These are phyloP conservation scores for Mycena galericulata DNA, from an alignment of 768 basidiomycete genomes.

Conservation along the genomic window DNA sequence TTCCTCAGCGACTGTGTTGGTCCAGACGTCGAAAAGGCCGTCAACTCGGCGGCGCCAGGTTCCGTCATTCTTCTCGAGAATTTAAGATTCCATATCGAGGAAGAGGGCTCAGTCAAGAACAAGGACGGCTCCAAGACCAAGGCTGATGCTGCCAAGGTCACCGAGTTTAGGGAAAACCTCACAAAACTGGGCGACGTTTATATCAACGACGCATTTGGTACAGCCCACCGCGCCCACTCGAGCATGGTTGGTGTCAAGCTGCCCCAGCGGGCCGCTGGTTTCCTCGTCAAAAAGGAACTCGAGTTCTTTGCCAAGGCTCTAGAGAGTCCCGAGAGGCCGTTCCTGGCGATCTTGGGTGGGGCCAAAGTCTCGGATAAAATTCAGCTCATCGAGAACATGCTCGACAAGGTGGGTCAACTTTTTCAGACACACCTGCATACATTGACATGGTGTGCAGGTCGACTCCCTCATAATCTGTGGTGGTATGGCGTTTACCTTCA, in stretches of 20 bases:
- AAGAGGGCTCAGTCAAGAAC: slow-evolving; percentile 95
- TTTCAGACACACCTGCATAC: neutral
- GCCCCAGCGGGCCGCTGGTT: slow-evolving; percentile 92
- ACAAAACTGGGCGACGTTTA: slow-evolving; percentile 96
- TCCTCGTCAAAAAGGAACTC: slow-evolving; percentile 98
- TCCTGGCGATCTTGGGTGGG: slow-evolving; percentile 98
- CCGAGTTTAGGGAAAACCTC: slow-evolving; percentile 87
- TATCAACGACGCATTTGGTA: slow-evolving; percentile 99
- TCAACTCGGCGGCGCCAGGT: slow-evolving; percentile 72
- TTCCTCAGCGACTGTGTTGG: slow-evolving; percentile 93
- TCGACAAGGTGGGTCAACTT: slow-evolving; percentile 81
- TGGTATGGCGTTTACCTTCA: slow-evolving; percentile 99
- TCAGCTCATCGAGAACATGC: slow-evolving; percentile 97
- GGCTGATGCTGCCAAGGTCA: slow-evolving; percentile 85
- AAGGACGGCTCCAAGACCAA: slow-evolving; percentile 95
- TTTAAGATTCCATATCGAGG: slow-evolving; percentile 97
- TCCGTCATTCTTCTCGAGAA: slow-evolving; percentile 95
- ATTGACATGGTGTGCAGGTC: slow-evolving; percentile 65
- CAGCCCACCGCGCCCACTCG: slow-evolving; percentile 97
- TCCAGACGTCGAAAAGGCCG: slow-evolving; percentile 82
- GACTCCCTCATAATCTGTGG: slow-evolving; percentile 96
- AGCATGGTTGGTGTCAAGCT: slow-evolving; percentile 98
- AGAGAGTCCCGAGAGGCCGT: slow-evolving; percentile 93
- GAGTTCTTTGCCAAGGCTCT: slow-evolving; percentile 99
- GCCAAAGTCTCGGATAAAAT: slow-evolving; percentile 99